Evolutionary conservation across 2,329 filamentous ascomycete species (phyloP), one percentile per base, ranked within the genome.

Genomic region (Ophiostoma australiae): DNA sequence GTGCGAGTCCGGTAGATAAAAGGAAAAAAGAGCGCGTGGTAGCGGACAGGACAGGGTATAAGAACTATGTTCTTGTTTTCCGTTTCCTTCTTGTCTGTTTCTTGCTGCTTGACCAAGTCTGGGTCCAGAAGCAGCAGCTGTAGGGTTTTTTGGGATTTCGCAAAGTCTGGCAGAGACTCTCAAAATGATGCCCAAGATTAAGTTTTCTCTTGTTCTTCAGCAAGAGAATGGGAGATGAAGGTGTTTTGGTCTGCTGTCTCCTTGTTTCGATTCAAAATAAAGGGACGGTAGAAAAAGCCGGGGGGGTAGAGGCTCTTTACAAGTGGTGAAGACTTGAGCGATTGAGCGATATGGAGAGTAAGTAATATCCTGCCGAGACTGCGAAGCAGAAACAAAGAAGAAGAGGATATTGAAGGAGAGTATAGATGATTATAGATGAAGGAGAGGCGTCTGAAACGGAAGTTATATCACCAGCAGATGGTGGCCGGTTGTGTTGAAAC

Each of bases 401-500:
- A 66, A 15, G 63, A 39, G 15, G 20, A 15, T 23, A 39, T 39
- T 37, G 63, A 66, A 8, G 63, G 41, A 35, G 65, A 63, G 17
- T 35, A 44, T 48, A 31, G 41, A 55, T 33, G 41, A 68, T 33
- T 71, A 61, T 71, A 67, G 41, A 69, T 39, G 63, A 71, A 69
- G 61, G 61, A 27, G 20, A 39, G 33, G 20, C 33, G 63, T 41
- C 35, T 66, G 69, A 55, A 31, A n/a, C 61, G 52, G 23, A n/a
- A 48, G 35, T 48, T 23, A 39, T 27, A 37, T 41, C n/a, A 58
- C 66, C 31, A 71, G 68, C 68, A 72, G 61, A 71, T 72, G 72
- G 71, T 69, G 70, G 41, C 31, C 68, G 67, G n/a, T 55, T 72
- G 74, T 73, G 73, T 74, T 74, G 75, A 77, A 76, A 73, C 72